These are phyloP conservation scores for Trichosporon inkin DNA, from an alignment of 1,284 basidiomycete genomes.

Conservation along the genomic window DNA sequence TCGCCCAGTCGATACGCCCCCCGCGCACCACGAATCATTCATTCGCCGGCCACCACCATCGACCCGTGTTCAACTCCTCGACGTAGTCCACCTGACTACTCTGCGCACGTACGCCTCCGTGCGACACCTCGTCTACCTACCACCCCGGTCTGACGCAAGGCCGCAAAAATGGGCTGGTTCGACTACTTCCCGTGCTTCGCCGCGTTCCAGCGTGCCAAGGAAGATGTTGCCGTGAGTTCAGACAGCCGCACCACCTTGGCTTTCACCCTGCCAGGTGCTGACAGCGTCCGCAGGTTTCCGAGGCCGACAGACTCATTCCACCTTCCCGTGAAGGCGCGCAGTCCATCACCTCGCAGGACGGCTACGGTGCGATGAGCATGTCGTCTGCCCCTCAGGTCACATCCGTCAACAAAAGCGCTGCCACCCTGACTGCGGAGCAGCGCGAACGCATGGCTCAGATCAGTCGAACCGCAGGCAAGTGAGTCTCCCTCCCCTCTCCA, in stretches of 20 bases:
- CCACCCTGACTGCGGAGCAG: constrained; percentile 11
- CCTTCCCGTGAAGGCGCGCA: constrained; percentile 11
- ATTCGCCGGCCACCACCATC: neutral
- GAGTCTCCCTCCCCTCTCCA: constrained; percentile 7
- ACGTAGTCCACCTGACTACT: neutral
- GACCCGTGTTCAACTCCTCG: neutral
- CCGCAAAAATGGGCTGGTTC: constrained; percentile 16
- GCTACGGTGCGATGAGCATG: constrained; percentile 22
- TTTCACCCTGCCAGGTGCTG: neutral
- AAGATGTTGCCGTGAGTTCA: neutral
- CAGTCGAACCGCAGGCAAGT: constrained; percentile 19
- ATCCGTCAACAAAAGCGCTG: neutral
- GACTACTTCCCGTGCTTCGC: constrained; percentile 12
- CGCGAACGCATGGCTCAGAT: constrained; percentile 20
- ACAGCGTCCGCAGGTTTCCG: constrained; percentile 1
- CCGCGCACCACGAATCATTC: neutral
- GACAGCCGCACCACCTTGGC: neutral
- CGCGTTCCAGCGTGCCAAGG: neutral
- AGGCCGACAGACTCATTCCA: constrained; percentile 15
- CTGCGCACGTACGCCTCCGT: neutral
- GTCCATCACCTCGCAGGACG: constrained; percentile 15
- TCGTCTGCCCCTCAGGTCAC: neutral
- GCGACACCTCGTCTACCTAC: neutral
- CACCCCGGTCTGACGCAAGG: neutral
- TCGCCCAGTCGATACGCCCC: neutral